Evolutionary conservation across 2,329 filamentous ascomycete species (phyloP).

Genomic region (Sclerotinia sclerotiorum): DNA sequence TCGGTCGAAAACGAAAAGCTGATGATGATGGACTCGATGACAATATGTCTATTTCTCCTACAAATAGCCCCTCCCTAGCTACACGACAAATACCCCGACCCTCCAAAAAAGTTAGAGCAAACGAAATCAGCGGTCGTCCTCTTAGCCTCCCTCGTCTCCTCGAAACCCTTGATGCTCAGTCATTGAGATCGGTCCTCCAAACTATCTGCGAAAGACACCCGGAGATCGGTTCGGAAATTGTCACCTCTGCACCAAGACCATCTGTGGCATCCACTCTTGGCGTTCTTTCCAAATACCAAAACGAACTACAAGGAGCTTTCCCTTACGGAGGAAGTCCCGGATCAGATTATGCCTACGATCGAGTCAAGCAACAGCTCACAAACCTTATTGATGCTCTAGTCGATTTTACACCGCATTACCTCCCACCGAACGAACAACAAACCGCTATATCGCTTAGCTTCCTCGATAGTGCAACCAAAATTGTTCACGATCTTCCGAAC

Average conservation of each 20-base stretch:
- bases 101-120: slow-evolving; percentile 61
- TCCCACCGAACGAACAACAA: slow-evolving; percentile 86
- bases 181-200: slow-evolving; percentile 82
- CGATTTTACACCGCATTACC: slow-evolving; percentile 93
- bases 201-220: slow-evolving; percentile 89
- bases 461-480: slow-evolving; percentile 83
- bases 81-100: slow-evolving; percentile 66
- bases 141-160: slow-evolving; percentile 75
- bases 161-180: slow-evolving; percentile 84
- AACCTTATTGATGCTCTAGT: slow-evolving; percentile 84
- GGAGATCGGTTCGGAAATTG: slow-evolving; percentile 80
- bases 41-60: slow-evolving; percentile 89
- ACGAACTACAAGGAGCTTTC: slow-evolving; percentile 73
- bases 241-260: slow-evolving; percentile 80
- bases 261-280: slow-evolving; percentile 76
- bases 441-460: slow-evolving; percentile 81
- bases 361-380: slow-evolving; percentile 77
- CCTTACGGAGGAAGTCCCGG: slow-evolving; percentile 81
- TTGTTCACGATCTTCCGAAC: slow-evolving; percentile 85
- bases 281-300: slow-evolving; percentile 80
- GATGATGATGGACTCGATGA: slow-evolving; percentile 72
- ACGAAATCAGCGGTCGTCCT: slow-evolving; percentile 67
- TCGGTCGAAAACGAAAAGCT: slow-evolving; percentile 79
- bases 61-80: slow-evolving; percentile 74
- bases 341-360: slow-evolving; percentile 93